Evolutionary conservation across 2,329 filamentous ascomycete genomes (phyloP), one percentile per base, ranked within the genome.

Genomic region (Polychaeton citri): DNA sequence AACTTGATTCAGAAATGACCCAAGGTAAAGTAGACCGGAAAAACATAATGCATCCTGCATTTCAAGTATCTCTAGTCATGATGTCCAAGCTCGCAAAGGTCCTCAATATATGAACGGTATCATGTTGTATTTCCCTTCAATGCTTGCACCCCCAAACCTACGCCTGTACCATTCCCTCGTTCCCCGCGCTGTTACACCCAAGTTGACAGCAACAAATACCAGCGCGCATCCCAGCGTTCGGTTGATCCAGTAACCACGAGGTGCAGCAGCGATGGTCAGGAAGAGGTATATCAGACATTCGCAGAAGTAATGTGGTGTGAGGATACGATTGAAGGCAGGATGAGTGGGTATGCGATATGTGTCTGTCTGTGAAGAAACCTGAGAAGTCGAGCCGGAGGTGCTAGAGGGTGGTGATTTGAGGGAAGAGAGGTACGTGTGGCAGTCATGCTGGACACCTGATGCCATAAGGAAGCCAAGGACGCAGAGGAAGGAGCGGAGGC

Each of bases 241-340:
- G 58, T 94, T 95, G 39, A 84, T 55, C 37, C 71, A 43, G 20
- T 65, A 59, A 8, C 76, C 80, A 6, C 61, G 50, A 0, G 87
- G 86, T 1, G 87, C 85, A 19, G 79, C 76, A 26, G 81, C 57
- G 32, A 90, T 60, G 2, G 84, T 72, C 44, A 98, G 61, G n/a
- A 79, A 71, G 15, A 86, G 53, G 55, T 98, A 96, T 39, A 95
- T 74, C 28, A 81, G 55, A 53, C 83, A 87, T 62, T 96, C 90
- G 51, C 80, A 84, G 3, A 81, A 81, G 59, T 96, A 98, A 60
- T 98, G 90, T 13, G 90, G 86, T 48, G 82, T 92, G 26, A 95
- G 61, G 16, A 92, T 59, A 38, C 68, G 65, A 31, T 66, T 65
- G 58, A 96, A 98, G 38, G 81, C 61, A 2, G 79, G 77, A 40